Conservation (phyloP, 305 asterid genomes). For the Ilex paraguariensis region DNA sequence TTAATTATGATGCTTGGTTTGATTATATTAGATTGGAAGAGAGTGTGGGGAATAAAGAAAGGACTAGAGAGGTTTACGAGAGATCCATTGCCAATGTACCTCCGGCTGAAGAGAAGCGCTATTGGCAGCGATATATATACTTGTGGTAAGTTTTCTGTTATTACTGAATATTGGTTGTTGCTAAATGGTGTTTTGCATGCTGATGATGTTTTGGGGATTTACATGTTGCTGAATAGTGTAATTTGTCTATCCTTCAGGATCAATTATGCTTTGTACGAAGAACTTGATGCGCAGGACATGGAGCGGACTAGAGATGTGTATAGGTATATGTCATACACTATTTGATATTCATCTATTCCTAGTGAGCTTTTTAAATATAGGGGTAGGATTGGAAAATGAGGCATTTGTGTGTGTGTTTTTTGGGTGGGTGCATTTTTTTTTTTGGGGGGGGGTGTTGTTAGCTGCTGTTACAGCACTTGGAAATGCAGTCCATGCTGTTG, state of each 20-base stretch:
- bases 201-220: not conserved
- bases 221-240: constrained; percentile 13
- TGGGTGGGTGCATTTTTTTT: too few relatives aligned
- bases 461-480: too few relatives aligned
- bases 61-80: constrained; percentile 73
- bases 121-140: constrained; percentile 84
- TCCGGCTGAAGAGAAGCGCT: constrained; percentile 76
- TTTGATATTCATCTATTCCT: not conserved
- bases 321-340: constrained; percentile 30
- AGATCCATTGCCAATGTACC: constrained; percentile 78
- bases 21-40: constrained; percentile 71
- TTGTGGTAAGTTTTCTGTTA: constrained; percentile 45
- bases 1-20: constrained; percentile 81
- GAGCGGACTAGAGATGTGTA: constrained; percentile 73
- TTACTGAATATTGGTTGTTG: not conserved
- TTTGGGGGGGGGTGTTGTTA: too few relatives aligned
- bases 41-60: constrained; percentile 44
- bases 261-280: constrained; percentile 76
- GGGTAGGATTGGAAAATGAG: too few relatives aligned
- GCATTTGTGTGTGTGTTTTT: too few relatives aligned
- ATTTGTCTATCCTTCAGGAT: constrained; percentile 44
- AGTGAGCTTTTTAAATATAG: too few relatives aligned
- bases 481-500: too few relatives aligned
- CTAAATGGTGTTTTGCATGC: not conserved
- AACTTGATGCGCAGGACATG: constrained; percentile 65